These are phyloP conservation scores for Saturnispora zaruensis DNA, from an alignment of 805 yeast genomes.

Conservation along the genomic window DNA sequence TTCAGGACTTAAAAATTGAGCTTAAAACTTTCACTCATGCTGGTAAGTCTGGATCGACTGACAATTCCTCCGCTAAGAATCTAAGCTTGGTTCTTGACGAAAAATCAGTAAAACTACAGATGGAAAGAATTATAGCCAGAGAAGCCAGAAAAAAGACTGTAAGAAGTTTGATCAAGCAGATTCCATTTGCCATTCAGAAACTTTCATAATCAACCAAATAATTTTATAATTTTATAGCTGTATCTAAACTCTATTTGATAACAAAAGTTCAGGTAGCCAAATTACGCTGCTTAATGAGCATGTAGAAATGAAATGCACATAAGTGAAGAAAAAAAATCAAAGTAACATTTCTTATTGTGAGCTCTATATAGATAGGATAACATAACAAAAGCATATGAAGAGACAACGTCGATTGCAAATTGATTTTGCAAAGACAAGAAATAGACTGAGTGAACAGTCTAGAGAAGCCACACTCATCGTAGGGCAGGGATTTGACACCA, in stretches of 20 bases:
- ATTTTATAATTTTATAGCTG: not conserved
- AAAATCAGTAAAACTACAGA: not conserved
- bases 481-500: conserved; percentile 14
- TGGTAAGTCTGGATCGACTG: not conserved
- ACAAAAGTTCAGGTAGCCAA: not conserved
- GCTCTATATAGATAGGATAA: not conserved
- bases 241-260: not conserved
- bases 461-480: conserved; percentile 29
- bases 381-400: conserved; percentile 11
- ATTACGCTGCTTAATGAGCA: not conserved
- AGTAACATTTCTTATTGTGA: not conserved
- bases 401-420: conserved; percentile 21
- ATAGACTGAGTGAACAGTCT: conserved; percentile 25
- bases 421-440: conserved; percentile 22
- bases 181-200: not conserved
- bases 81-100: not conserved
- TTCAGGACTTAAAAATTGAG: conserved; percentile 17
- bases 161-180: not conserved
- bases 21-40: not conserved
- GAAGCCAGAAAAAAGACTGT: not conserved
- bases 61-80: not conserved
- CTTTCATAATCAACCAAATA: not conserved
- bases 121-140: conserved; percentile 1
- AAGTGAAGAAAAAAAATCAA: not conserved
- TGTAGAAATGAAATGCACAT: not conserved